Evolutionary conservation across 768 basidiomycete genomes (phyloP), one percentile per base, ranked within the genome.

Genomic region (Leccinum aurantiacum): DNA sequence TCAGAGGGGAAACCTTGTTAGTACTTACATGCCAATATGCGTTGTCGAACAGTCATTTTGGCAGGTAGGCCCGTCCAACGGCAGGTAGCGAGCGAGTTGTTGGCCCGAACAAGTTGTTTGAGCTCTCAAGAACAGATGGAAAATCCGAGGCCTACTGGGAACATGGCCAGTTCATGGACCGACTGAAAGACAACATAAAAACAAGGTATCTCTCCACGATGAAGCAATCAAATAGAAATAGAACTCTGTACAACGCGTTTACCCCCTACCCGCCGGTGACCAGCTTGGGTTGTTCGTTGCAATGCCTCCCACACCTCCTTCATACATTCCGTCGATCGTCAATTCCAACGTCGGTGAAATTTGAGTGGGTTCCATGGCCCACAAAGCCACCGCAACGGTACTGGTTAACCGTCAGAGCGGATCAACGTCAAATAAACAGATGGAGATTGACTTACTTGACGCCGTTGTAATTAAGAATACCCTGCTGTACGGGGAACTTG

Each of bases 401-500:
- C 82, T 86, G 24, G 8, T 22, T 17, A 24, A 63, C 58, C 29
- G 33, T 65, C 57, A 63, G 33, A 25, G 53, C 22, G 6, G 53
- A 29, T 35, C 1, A 56, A 58, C 47, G 6, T 8, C 53, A 22
- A 29, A 63, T 29, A 5, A 35, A 31, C 31, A 2, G 4, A 41
- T 55, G 3, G 37, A 2, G 3, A 46, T 58, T 3, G 35, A 38
- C 38, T 70, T 69, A 90, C 90, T 91, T 92, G 62, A 74, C 73
- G 38, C 91, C 91, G 33, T 77, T 77, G 65, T 89, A 90, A 66
- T 92, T 75, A 53, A 93, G 69, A 41, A 93, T 91, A 2, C 92
- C 92, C 69, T 89, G 82, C 49, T 89, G 91, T 6, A 93, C 90
- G 1, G 91, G 90, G 82, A 92, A 93, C 65, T 85, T 88, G 53